Conservation (phyloP, 1,139 yeast species). For the Yamadazyma spencermartinsiae region DNA sequence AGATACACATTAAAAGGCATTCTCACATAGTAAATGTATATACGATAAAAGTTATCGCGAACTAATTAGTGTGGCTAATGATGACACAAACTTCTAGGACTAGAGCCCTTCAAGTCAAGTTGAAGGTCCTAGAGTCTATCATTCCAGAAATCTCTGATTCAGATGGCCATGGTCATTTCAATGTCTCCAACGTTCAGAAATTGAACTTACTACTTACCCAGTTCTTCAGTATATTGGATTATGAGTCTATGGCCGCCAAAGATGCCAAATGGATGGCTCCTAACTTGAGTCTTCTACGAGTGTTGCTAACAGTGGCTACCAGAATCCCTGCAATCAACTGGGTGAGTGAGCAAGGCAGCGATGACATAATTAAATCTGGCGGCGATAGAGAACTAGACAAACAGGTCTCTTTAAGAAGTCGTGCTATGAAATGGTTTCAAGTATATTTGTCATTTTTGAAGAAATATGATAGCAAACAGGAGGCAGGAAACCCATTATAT, state of each 20-base stretch:
- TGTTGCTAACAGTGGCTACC: slow-evolving; percentile 33
- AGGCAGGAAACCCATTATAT: neutral
- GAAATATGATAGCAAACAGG: neutral
- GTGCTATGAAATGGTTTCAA: slow-evolving; percentile 21
- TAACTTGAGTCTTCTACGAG: slow-evolving; percentile 25
- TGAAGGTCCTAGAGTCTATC: neutral
- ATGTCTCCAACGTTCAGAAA: slow-evolving; percentile 28
- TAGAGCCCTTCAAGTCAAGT: neutral
- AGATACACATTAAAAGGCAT: no score
- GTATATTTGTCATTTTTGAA: slow-evolving; percentile 11
- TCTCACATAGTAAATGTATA: no score
- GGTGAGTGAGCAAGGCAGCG: slow-evolving; percentile 21
- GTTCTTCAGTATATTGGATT: slow-evolving; percentile 22
- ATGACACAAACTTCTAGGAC: neutral
- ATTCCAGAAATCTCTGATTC: slow-evolving; percentile 10
- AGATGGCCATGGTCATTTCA: slow-evolving; percentile 15
- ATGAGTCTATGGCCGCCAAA: neutral
- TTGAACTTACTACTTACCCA: slow-evolving; percentile 32
- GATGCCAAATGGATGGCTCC: slow-evolving; percentile 2
- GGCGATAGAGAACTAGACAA: slow-evolving; percentile 21
- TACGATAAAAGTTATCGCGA: no score
- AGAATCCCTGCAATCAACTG: slow-evolving; percentile 28
- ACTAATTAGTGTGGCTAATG: neutral
- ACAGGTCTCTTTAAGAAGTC: slow-evolving; percentile 23
- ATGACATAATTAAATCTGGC: slow-evolving; percentile 22